These are phyloP conservation scores for Tetrapisispora iriomotensis DNA, from an alignment of 805 yeast genomes.

Conservation along the genomic window DNA sequence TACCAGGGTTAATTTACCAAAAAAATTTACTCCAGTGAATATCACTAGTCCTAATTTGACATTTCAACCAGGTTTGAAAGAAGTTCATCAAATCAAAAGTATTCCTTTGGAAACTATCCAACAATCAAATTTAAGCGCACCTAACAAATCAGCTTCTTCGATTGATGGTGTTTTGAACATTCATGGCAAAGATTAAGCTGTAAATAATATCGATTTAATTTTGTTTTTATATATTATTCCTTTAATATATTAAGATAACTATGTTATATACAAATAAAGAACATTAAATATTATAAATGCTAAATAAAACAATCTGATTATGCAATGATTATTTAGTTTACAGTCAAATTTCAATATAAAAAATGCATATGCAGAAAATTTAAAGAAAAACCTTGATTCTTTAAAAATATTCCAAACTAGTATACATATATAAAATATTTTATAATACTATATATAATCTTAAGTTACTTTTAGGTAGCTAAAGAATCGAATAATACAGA, in stretches of 20 bases:
- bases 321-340: too few relatives aligned
- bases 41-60: conserved; percentile 54
- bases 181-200: too few relatives aligned
- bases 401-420: too few relatives aligned
- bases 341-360: too few relatives aligned
- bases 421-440: not conserved
- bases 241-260: not conserved
- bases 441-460: not conserved
- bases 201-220: too few relatives aligned
- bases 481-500: conserved; percentile 86
- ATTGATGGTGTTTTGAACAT: conserved; percentile 9
- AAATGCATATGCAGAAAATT: too few relatives aligned
- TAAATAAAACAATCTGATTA: too few relatives aligned
- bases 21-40: conserved; percentile 82
- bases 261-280: not conserved
- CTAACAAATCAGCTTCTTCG: conserved; percentile 6
- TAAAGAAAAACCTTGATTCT: too few relatives aligned
- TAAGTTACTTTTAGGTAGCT: conserved; percentile 33
- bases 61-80: conserved; percentile 14
- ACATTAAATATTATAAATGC: too few relatives aligned
- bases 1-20: conserved; percentile 80
- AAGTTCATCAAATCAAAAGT: not conserved
- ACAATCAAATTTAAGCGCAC: not conserved
- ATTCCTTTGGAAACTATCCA: not conserved
- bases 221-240: not conserved